Conservation (phyloP, 1,284 basidiomycete species). For the Heterobasidion parviporum region DNA sequence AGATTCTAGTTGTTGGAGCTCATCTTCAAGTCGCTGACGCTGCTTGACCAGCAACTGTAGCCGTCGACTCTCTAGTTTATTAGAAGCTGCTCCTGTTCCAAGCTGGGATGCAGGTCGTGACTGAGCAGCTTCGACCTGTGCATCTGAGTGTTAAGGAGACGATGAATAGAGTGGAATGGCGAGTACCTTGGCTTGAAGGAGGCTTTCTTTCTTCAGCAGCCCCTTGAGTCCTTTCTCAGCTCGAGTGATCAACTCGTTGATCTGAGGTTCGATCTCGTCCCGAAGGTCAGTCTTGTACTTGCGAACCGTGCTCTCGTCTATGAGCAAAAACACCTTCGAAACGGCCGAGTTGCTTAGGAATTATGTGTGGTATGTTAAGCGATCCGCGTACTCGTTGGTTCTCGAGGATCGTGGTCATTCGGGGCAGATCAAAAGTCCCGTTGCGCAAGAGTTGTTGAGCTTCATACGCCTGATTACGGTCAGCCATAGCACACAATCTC, state of each 20-base stretch:
- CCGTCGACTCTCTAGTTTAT: conserved; percentile 56
- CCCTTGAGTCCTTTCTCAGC: conserved; percentile 57
- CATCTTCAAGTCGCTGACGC: conserved; percentile 51
- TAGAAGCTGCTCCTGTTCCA: conserved; percentile 41
- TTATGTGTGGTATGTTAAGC: not conserved
- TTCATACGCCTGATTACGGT: conserved; percentile 42
- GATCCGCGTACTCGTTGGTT: conserved; percentile 45
- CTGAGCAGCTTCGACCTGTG: conserved; percentile 45
- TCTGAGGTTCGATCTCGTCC: conserved; percentile 73
- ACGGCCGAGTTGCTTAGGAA: not conserved
- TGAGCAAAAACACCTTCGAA: conserved; percentile 57
- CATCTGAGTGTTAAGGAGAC: not conserved
- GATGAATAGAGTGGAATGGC: not conserved
- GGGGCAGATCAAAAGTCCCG: conserved; percentile 59
- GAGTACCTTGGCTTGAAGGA: conserved; percentile 51
- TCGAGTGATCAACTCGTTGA: conserved; percentile 61
- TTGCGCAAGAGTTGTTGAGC: conserved; percentile 60
- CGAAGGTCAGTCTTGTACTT: conserved; percentile 64
- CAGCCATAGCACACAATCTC: not conserved
- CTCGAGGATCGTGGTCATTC: conserved; percentile 57
- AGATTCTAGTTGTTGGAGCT: conserved; percentile 43
- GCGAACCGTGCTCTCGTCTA: conserved; percentile 59
- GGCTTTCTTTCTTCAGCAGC: conserved; percentile 49
- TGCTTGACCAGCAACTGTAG: conserved; percentile 56
- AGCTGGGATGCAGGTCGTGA: conserved; percentile 32